Evolutionary conservation across 176 grass and related monocot genomes (phyloP), one percentile per base, ranked within the genome.

Genomic region (Ensete ventricosum): DNA sequence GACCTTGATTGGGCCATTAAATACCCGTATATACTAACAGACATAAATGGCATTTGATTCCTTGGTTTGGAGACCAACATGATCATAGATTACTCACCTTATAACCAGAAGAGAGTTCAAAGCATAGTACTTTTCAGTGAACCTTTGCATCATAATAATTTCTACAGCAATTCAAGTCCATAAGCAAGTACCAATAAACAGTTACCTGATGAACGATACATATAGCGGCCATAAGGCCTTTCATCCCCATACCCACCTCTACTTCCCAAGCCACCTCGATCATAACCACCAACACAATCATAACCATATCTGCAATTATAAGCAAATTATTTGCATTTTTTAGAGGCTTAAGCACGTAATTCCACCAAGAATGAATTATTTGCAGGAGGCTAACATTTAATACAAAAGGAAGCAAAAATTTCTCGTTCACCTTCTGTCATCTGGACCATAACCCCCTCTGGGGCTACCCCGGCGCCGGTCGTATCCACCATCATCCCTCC

Each of bases 201-300:
- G 9, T 63, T 77, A 88, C 85, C 89, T 84, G 83, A 50, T 63
- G 79, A 57, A 21, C 89, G 91, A 71, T 83, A 85, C 26, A 73
- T 82, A 66, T 89, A 81, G 51, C 88, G 82, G 29, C 88, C 91
- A 82, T 94, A 75, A 76, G 78, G 72, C 64, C 87, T 87, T 68
- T 99, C 91, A 54, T 91, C 91, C 8, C 78, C 86, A 58, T 91
- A 92, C 21, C 86, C 85, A 9, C 88, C 86, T 87, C 95, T 91
- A 60, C 48, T 65, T 52, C 67, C 67, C 14, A 25, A 43, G 26
- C 54, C 54, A 76, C 27, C 55, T 62, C 73, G 25, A 62, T 76
- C 73, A 14, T 50, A 76, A 1, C 84, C 88, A 14, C 90, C 88
- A 54, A 84, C 84, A 66, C 85, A 72, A 77, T 93, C 90, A 77